These are phyloP conservation scores for Globisporangium ultimum DNA, from an alignment of 352 stramenopile species.

Conservation along the genomic window DNA sequence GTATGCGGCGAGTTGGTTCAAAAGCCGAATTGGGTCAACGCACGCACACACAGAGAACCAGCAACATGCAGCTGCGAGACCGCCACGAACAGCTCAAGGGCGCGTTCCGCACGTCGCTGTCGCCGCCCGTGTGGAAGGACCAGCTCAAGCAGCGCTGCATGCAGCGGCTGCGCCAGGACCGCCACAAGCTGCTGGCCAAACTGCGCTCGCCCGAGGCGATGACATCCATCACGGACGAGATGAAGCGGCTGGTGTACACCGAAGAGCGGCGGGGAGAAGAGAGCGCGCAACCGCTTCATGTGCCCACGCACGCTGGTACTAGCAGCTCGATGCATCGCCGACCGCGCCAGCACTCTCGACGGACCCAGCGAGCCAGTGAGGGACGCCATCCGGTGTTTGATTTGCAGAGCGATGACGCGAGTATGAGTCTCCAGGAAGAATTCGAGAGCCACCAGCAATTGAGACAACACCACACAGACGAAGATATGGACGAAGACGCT, in stretches of 20 bases:
- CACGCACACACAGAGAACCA: not conserved
- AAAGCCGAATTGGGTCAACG: too few relatives aligned
- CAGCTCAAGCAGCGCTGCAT: conserved; percentile 73
- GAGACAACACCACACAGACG: too few relatives aligned
- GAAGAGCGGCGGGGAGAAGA: conserved; percentile 22
- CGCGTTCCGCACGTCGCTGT: conserved; percentile 42
- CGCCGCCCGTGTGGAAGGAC: conserved; percentile 71
- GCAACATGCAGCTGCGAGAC: conserved; percentile 12
- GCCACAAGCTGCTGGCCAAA: conserved; percentile 52
- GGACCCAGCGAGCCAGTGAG: not conserved
- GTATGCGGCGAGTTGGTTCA: too few relatives aligned
- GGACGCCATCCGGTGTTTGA: conserved; percentile 34
- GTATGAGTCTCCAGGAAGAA: not conserved
- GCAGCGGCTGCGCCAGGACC: conserved; percentile 60
- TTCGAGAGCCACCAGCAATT: too few relatives aligned
- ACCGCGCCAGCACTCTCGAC: not conserved
- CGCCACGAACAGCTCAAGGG: conserved; percentile 18
- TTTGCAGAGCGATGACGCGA: conserved; percentile 15
- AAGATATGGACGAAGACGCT: not conserved
- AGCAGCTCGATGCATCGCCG: too few relatives aligned
- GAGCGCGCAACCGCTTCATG: too few relatives aligned
- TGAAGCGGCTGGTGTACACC: conserved; percentile 52
- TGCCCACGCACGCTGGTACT: too few relatives aligned
- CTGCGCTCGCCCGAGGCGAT: conserved; percentile 48
- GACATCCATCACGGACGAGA: conserved; percentile 53